Evolutionary conservation across 1,284 basidiomycete genomes (phyloP).

Genomic region (Fomitopsis betulina): DNA sequence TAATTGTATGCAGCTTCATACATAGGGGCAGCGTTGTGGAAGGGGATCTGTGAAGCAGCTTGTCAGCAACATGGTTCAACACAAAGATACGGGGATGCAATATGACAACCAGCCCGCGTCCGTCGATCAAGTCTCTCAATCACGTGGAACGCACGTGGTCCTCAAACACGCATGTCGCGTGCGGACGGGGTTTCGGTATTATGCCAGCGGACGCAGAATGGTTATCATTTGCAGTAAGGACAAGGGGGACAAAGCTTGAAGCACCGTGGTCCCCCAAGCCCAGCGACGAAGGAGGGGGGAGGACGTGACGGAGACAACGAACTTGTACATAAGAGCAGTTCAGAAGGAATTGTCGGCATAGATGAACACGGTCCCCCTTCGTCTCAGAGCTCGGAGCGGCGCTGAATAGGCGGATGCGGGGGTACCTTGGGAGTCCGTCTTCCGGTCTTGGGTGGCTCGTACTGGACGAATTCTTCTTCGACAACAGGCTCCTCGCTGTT

Average conservation of each 20-base stretch:
- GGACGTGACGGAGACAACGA: constrained; percentile 58
- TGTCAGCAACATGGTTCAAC: constrained; percentile 36
- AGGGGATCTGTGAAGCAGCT: constrained; percentile 20
- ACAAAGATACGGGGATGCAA: constrained; percentile 28
- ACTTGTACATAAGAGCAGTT: constrained; percentile 48
- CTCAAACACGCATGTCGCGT: constrained; percentile 19
- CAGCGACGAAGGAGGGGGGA: constrained; percentile 69
- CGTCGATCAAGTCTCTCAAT: constrained; percentile 3
- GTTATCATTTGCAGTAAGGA: constrained; percentile 48
- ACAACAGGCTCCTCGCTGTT: constrained; percentile 62
- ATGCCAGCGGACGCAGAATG: constrained; percentile 28
- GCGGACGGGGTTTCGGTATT: constrained; percentile 28
- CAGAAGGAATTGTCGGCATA: constrained; percentile 37
- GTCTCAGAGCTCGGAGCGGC: constrained; percentile 88
- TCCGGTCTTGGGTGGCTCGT: constrained; percentile 52
- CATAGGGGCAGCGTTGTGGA: neutral
- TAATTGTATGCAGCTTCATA: neutral
- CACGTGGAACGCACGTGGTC: too few species aligned
- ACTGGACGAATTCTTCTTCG: constrained; percentile 70
- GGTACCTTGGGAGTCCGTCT: constrained; percentile 86
- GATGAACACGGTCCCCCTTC: constrained; percentile 58
- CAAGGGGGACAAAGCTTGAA: constrained; percentile 70
- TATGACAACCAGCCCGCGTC: constrained; percentile 38
- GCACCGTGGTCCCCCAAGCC: constrained; percentile 80
- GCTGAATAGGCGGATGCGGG: constrained; percentile 64